Conservation (phyloP, 2,329 filamentous ascomycete genomes). For the Fusarium transvaalense region DNA sequence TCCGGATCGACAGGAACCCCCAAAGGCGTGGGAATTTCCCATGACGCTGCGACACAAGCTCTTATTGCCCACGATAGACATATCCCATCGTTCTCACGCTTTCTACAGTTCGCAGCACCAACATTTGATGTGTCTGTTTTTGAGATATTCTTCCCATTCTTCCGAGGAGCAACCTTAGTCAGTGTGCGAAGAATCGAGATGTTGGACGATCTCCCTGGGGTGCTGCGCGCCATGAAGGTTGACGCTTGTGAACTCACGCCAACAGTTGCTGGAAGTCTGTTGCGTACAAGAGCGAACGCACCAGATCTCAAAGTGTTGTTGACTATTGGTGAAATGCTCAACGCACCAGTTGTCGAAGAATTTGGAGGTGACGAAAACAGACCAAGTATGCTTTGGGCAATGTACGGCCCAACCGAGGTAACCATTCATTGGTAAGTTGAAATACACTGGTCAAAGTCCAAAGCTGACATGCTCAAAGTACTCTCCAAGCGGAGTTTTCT, state of each 20-base stretch:
- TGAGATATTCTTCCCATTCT: slow-evolving; percentile 91
- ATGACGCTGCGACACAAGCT: slow-evolving; percentile 83
- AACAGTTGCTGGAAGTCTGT: slow-evolving; percentile 83
- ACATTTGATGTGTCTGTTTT: slow-evolving; percentile 97
- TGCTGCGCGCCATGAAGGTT: slow-evolving; percentile 73
- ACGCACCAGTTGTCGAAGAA: slow-evolving; percentile 78
- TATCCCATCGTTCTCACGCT: slow-evolving; percentile 81
- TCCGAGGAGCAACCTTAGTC: slow-evolving; percentile 79
- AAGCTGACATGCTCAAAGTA: slow-evolving; percentile 60
- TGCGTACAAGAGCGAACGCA: slow-evolving; percentile 75
- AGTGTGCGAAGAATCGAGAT: slow-evolving; percentile 76
- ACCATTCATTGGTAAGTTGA: slow-evolving; percentile 80
- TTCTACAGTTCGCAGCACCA: slow-evolving; percentile 91
- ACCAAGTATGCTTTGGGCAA: slow-evolving; percentile 82
- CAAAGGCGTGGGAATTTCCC: slow-evolving; percentile 87
- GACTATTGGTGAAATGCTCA: slow-evolving; percentile 95
- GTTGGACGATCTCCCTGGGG: slow-evolving; percentile 78
- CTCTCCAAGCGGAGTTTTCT: slow-evolving; percentile 74
- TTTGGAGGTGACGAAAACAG: slow-evolving; percentile 72
- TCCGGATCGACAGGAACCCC: slow-evolving; percentile 90
- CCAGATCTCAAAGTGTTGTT: slow-evolving; percentile 78
- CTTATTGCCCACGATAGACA: slow-evolving; percentile 83
- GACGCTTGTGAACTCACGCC: slow-evolving; percentile 93
- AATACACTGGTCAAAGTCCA: neutral
- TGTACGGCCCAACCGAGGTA: slow-evolving; percentile 95